Evolutionary conservation across 108 stramenopile genomes (phyloP).

Genomic region (Discostella pseudostelligera): DNA sequence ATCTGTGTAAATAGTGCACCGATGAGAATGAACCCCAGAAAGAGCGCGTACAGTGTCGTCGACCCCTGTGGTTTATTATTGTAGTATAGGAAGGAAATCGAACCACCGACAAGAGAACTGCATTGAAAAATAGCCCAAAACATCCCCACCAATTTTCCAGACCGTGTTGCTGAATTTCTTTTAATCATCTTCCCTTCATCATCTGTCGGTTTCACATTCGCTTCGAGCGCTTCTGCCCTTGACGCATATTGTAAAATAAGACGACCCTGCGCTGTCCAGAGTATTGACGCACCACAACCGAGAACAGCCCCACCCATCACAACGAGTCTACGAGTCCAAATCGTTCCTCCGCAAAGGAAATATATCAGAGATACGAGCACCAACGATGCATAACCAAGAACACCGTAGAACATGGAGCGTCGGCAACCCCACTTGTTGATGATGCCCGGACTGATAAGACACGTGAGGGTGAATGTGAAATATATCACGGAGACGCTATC

Average conservation of each 20-base stretch:
- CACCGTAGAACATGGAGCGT: constrained; percentile 42
- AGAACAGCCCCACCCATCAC: constrained; percentile 41
- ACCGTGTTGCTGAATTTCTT: constrained; percentile 22
- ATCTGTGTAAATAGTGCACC: constrained; percentile 49
- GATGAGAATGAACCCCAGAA: constrained; percentile 44
- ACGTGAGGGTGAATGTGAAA: constrained; percentile 42
- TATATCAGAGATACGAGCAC: constrained; percentile 42
- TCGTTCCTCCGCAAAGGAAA: constrained; percentile 27
- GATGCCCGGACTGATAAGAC: constrained; percentile 42
- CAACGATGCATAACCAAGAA: constrained; percentile 45
- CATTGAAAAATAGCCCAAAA: constrained; percentile 61
- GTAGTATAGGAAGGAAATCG: constrained; percentile 51
- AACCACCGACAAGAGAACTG: constrained; percentile 49
- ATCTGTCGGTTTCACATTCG: neutral
- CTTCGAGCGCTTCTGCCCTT: constrained; percentile 13
- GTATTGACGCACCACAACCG: constrained; percentile 48
- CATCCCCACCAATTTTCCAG: constrained; percentile 46
- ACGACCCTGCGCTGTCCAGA: constrained; percentile 57
- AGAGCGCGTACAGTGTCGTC: constrained; percentile 41
- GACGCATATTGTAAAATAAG: constrained; percentile 51
- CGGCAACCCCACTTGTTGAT: constrained; percentile 48
- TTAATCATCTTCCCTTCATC: neutral
- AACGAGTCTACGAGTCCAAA: constrained; percentile 37
- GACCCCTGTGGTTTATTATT: constrained; percentile 22
- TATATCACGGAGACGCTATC: constrained; percentile 40